These are phyloP conservation scores for Neonectria sp. DNA, from an alignment of 2,329 filamentous ascomycete species.

Conservation along the genomic window DNA sequence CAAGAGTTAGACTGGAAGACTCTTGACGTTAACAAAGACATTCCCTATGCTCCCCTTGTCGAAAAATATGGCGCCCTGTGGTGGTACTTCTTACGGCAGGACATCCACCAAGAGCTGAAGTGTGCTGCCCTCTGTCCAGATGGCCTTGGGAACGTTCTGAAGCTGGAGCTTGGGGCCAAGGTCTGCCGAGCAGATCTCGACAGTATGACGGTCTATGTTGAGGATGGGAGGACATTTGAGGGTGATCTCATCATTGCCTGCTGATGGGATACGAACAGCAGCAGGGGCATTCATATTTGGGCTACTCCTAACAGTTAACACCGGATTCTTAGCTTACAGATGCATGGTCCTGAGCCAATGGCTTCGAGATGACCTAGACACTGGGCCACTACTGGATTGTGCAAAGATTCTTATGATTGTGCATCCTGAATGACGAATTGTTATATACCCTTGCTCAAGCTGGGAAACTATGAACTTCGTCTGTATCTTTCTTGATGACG, in stretches of 20 bases:
- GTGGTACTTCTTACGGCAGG: slow-evolving; percentile 8
- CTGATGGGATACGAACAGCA: not conserved
- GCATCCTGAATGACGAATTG: not conserved
- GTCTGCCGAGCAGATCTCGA: not conserved
- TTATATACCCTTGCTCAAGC: not conserved
- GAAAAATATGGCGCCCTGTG: slow-evolving; percentile 7
- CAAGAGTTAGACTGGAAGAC: slow-evolving; percentile 8
- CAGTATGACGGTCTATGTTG: not conserved
- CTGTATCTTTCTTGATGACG: not conserved
- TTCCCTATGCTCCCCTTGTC: not conserved
- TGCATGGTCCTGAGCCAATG: not conserved
- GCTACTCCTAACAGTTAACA: not conserved
- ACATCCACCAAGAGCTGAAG: slow-evolving; percentile 5
- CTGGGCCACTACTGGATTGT: not conserved
- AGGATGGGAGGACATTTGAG: not conserved
- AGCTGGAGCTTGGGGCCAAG: not conserved
- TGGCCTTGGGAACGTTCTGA: not conserved
- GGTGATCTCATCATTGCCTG: not conserved
- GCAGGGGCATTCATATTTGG: not conserved
- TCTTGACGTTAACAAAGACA: not conserved
- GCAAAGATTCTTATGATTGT: not conserved
- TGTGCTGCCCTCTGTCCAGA: slow-evolving; percentile 1
- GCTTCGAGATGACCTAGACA: not conserved
- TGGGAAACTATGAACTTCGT: slow-evolving; percentile 2
- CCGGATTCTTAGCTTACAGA: not conserved